These are phyloP conservation scores for Trapa bicornis DNA, from an alignment of 345 rosid species.

Conservation along the genomic window DNA sequence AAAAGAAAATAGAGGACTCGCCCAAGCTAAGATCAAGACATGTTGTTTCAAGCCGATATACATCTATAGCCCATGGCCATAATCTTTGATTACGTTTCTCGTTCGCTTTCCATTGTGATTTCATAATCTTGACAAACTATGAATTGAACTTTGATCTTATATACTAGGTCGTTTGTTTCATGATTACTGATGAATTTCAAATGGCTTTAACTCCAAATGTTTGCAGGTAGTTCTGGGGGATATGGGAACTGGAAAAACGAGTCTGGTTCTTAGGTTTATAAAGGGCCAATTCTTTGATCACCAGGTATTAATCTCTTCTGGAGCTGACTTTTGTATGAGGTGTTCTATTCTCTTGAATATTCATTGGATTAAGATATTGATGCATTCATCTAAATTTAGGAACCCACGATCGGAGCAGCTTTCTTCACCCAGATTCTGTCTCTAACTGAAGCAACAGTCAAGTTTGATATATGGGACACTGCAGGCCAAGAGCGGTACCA, in stretches of 20 bases:
- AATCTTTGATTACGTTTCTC: background rate
- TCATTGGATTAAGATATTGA: background rate
- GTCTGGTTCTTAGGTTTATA: conserved; percentile 15
- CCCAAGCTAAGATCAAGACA: too few species aligned
- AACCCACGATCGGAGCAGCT: conserved; percentile 66
- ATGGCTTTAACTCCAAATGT: background rate
- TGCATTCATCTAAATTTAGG: conserved; percentile 15
- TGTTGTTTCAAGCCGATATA: background rate
- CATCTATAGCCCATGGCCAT: background rate
- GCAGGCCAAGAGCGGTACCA: conserved; percentile 72
- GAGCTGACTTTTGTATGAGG: background rate
- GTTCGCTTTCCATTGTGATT: background rate
- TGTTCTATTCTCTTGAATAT: background rate
- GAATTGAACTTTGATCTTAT: background rate
- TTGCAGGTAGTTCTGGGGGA: conserved; percentile 18
- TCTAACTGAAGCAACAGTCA: conserved; percentile 49
- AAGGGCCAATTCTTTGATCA: conserved; percentile 16
- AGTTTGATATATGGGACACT: conserved; percentile 74
- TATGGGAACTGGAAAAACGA: conserved; percentile 22
- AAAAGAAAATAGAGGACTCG: background rate
- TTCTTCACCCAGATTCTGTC: conserved; percentile 67
- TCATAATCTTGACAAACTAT: background rate
- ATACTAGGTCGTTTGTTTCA: background rate
- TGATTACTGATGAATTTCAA: background rate
- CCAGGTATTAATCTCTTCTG: conserved; percentile 9